Base-by-base conservation (phyloP, 768 basidiomycete species). In the Podaxis sp. region DNA sequence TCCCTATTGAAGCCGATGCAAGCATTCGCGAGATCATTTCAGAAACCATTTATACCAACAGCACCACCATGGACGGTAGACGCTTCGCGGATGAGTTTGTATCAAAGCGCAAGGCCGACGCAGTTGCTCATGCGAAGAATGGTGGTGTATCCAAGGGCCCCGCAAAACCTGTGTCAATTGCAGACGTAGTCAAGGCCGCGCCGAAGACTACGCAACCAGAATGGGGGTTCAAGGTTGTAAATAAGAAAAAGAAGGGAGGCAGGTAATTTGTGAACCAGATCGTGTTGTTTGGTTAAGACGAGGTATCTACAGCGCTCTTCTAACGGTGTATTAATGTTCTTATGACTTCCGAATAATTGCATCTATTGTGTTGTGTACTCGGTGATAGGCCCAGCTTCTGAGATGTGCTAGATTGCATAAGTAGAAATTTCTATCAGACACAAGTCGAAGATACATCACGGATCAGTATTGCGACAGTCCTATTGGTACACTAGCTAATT, bases 61-160 rank as follows among this genome's bases (percentile, higher is more conserved):
- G 94, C 67, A 92, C 95, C 22, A 99, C 93, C 2, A 85, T 99
- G 56, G 95, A 99, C 70, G 97, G 97, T 4, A 84, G 96, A 56
- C 87, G 96, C 40, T 99, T 99, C 71, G 96, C 97, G 3, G 83
- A 92, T 12, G 96, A 99, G 67, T 99, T 93, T 69, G 86, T 95
- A 57, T 84, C 82, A 65, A 92, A 86, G 71, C 89, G 97, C 57
- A 96, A 95, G 76, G 84, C 83, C 19, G 96, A 99, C 72, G 90
- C 87, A 0, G 51, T 63, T n/a, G 79, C 79, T 13, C 69, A 81
- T 22, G 77, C 83, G 54, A 79, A 80, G 54, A 88, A 86, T 64
- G 78, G 73, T 11, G 69, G 73, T 4, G 70, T 73, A 2, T 68
- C 79, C 9, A 74, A 73, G 52, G 74, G 73, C n/a, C 67, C 77